These are phyloP conservation scores for Coelastrella sp. DNA, from an alignment of 139 green algal species.

Conservation along the genomic window DNA sequence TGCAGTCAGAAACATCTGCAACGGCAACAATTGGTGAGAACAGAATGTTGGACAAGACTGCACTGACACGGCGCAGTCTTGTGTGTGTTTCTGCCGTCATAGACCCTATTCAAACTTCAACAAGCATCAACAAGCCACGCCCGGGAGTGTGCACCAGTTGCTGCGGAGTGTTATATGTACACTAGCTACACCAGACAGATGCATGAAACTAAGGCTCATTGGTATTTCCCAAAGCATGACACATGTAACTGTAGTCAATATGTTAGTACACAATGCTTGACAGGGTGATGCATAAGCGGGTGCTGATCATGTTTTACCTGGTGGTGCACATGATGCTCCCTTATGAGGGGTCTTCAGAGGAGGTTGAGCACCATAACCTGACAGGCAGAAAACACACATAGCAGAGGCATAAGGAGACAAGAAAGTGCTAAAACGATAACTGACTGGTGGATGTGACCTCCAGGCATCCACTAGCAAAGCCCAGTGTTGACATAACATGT, in stretches of 20 bases:
- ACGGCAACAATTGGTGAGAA: too few species aligned
- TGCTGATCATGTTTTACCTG: not conserved
- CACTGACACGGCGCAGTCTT: not conserved
- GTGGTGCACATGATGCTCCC: slow-evolving; percentile 42
- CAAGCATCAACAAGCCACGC: too few species aligned
- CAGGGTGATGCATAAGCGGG: not conserved
- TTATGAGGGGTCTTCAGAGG: slow-evolving; percentile 48
- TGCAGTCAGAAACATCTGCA: slow-evolving; percentile 44
- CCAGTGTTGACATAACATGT: too few species aligned
- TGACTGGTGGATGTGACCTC: too few species aligned
- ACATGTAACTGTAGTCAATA: not conserved
- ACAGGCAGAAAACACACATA: too few species aligned
- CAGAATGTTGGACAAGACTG: too few species aligned
- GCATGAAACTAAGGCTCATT: not conserved
- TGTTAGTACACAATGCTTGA: not conserved
- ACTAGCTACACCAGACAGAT: not conserved
- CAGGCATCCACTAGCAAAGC: too few species aligned
- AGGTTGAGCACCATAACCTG: slow-evolving; percentile 33
- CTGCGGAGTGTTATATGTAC: not conserved
- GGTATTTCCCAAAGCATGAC: too few species aligned
- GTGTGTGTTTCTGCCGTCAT: not conserved
- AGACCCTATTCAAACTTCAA: too few species aligned
- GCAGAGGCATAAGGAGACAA: too few species aligned
- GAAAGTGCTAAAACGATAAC: too few species aligned
- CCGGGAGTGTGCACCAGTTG: too few species aligned